Base-by-base conservation (phyloP, 176 grass and related monocot genomes). In the Eleusine coracana region DNA sequence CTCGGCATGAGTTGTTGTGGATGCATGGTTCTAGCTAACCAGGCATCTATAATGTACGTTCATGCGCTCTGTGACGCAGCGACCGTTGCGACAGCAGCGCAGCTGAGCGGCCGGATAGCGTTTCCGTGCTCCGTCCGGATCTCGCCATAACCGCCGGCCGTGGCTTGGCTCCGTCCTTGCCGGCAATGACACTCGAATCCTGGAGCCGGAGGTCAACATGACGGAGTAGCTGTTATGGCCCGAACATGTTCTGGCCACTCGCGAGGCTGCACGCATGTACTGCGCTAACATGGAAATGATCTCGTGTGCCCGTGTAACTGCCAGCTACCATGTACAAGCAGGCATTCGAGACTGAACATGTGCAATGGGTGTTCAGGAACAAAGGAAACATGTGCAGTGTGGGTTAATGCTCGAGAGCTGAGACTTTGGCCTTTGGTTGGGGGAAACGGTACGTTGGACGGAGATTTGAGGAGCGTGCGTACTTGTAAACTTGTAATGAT, bases 141-240 rank as follows among this genome's bases (percentile, higher is more conserved):
- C 83, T 38, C 58, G 51, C 73, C 82, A 17, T 69, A 54, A 52
- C 36, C 2, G 0, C 27, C 13, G n/a, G 15, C n/a, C 62, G 71
- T 84, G 72, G 40, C 36, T 46, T 84, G 82, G 27, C 41, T 49
- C 27, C 40, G 59, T 78, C 76, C 17, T 78, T 27, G 76, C 42
- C 44, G 27, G 17, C 76, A 27, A n/a, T 5, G 7, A 1, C 46
- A 1, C 37, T 46, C 13, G 18, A 55, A 68, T 75, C 61, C 48
- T 27, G 49, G 27, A 18, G 70, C 70, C 12, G 70, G 38, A 21
- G 66, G 37, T 37, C 34, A 28, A 13, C 51, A 40, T 11, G 29
- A 34, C 31, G 34, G 31, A 20, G 20, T 75, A 54, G 51, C 17
- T 18, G 6, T 6, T 15, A 10, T 7, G 29, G 25, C 18, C 7